A percentile compares a stretch with the other conserved stretches of the same genome.
phyloP scores from a whole-genome alignment of 306 rosid genomes.

The Quercus parvula region DNA sequence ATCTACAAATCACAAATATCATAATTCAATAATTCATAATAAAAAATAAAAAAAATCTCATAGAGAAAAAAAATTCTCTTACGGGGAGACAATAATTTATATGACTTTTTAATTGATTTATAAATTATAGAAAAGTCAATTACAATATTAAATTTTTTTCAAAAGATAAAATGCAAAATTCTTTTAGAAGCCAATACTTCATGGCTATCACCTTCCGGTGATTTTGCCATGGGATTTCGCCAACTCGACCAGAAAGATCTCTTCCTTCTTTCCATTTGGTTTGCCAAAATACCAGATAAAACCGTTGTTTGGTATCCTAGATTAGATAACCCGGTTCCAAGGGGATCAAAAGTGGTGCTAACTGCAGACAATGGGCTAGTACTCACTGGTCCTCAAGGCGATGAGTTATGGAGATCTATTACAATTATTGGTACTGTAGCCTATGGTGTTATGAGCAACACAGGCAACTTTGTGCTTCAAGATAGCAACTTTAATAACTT shows the following conservation, averaged over 20 bases:
- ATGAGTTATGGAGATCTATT: slow-evolving; percentile 16
- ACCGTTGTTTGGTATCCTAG: slow-evolving; percentile 51
- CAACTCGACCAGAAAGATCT: neutral
- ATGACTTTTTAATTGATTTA: no score
- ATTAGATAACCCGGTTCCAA: slow-evolving; percentile 22
- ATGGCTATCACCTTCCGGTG: slow-evolving; percentile 56
- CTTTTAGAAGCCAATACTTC: neutral
- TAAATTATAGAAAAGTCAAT: no score
- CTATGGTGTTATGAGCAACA: slow-evolving; percentile 22
- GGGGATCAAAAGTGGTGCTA: slow-evolving; percentile 39
- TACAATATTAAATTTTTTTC: no score
- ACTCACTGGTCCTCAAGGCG: slow-evolving; percentile 36
- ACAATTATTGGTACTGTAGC: neutral
- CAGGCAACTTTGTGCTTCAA: slow-evolving; percentile 45
- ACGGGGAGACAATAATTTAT: no score
- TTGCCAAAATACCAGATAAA: slow-evolving; percentile 22
- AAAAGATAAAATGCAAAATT: no score
- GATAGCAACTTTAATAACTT: neutral
- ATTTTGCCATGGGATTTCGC: slow-evolving; percentile 57
- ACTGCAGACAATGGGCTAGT: slow-evolving; percentile 25
- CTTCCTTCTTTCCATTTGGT: slow-evolving; percentile 57
- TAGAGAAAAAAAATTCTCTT: no score
- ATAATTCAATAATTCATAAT: no score
- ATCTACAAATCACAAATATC: no score
- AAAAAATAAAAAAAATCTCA: no score